These are phyloP conservation scores for Mycena citricolor DNA, from an alignment of 1,284 basidiomycete species.

Conservation along the genomic window DNA sequence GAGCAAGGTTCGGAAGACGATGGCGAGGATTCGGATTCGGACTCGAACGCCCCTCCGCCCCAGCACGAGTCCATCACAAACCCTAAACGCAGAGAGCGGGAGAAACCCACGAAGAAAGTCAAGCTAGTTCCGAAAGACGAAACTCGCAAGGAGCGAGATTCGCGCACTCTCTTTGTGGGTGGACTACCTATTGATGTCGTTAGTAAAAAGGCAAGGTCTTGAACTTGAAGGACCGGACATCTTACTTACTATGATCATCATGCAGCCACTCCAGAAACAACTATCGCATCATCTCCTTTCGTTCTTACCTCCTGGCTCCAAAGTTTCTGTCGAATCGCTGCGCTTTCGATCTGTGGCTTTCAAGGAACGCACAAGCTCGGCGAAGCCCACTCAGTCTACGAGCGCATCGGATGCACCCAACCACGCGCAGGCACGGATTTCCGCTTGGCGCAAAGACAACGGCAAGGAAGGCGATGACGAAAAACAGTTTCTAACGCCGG, in stretches of 20 bases:
- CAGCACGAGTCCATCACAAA: conserved; percentile 46
- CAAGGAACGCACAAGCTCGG: conserved; percentile 70
- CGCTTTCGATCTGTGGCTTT: conserved; percentile 91
- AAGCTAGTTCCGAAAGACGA: conserved; percentile 62
- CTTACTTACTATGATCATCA: too few species aligned
- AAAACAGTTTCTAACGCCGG: conserved; percentile 73
- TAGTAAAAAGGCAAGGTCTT: conserved; percentile 65
- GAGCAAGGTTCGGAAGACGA: too few species aligned
- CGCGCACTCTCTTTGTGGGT: conserved; percentile 91
- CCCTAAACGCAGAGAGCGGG: conserved; percentile 17
- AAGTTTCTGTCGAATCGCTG: conserved; percentile 77
- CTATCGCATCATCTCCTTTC: conserved; percentile 72
- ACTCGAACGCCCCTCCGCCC: conserved; percentile 36
- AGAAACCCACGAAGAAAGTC: conserved; percentile 15
- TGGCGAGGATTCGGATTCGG: conserved; percentile 29
- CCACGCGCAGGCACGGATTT: conserved; percentile 60
- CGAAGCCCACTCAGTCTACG: conserved; percentile 47
- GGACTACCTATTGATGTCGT: conserved; percentile 81
- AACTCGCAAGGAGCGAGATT: conserved; percentile 67
- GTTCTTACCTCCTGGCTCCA: conserved; percentile 55
- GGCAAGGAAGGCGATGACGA: conserved; percentile 43
- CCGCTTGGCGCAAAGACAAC: conserved; percentile 64
- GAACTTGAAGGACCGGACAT: too few species aligned
- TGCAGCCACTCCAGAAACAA: conserved; percentile 60
- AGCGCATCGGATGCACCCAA: conserved; percentile 27